Evolutionary conservation across 306 rosid genomes (phyloP), one percentile per base, ranked within the genome.

Genomic region (Potentilla sterilis): DNA sequence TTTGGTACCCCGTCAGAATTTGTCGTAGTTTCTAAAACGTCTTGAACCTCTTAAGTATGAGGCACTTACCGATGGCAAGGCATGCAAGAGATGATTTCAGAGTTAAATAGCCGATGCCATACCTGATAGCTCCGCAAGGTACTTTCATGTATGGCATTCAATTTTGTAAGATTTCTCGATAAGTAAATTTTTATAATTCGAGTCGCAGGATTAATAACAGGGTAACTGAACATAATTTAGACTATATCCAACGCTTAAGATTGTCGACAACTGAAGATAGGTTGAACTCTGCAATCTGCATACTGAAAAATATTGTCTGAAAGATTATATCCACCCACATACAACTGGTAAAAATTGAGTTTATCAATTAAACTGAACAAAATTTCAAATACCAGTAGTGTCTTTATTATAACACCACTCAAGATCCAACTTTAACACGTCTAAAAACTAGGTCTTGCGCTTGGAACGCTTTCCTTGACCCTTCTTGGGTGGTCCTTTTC

Each of bases 401-500:
- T 75, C 41, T 46, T 49, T 76, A 75, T 70, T 73, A 59, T 77
- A 81, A 67, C 40, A 72, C 61, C 18, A 37, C 63, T 57, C 49
- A 75, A 41, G 57, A 42, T 38, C 75, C 8, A 67, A 66, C 74
- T 70, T 63, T 64, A 74, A 62, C 76, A 72, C 51, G 18, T 69
- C 22, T 55, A 77, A 78, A 69, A 5, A 51, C 69, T 69, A 74
- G 38, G 78, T 78, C 78, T 93, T 90, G 57, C 96, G 96, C 69
- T 93, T 93, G 70, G 90, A 96, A 75, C 96, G 96, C 87, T 73
- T 87, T 76, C 98, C 98, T 42, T 91, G 90, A 69, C 97, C 97
- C 86, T 93, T 93, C 92, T 91, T 89, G n/a, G 96, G 97, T 43
- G 97, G 88, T 75, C 97, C 97, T 79, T 93, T 93, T 44, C 98